These are phyloP conservation scores for Fomitopsis pinicola DNA, from an alignment of 1,284 basidiomycete species.

Conservation along the genomic window DNA sequence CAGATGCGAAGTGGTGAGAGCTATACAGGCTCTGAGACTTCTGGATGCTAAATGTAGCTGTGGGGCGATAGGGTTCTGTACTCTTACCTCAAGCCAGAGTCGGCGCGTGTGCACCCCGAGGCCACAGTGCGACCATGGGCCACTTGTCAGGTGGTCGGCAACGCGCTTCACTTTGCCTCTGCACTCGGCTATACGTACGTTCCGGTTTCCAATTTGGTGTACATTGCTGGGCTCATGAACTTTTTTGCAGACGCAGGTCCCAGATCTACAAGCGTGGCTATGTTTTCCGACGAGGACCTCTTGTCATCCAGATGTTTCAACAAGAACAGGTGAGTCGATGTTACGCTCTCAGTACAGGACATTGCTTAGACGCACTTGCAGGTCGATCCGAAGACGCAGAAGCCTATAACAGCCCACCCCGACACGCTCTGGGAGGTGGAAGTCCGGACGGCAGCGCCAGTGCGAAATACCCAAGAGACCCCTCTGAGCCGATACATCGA, in stretches of 20 bases:
- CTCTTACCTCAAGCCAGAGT: slow-evolving; percentile 76
- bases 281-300: slow-evolving; percentile 59
- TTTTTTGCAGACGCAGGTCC: slow-evolving; percentile 47
- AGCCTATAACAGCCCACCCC: slow-evolving; percentile 65
- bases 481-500: slow-evolving; percentile 60
- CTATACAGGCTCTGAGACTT: slow-evolving; percentile 1
- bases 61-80: slow-evolving; percentile 53
- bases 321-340: slow-evolving; percentile 59
- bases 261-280: slow-evolving; percentile 79
- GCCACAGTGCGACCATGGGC: slow-evolving; percentile 81
- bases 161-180: slow-evolving; percentile 72
- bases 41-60: neutral
- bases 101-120: slow-evolving; percentile 71
- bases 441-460: slow-evolving; percentile 73
- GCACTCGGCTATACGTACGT: slow-evolving; percentile 69
- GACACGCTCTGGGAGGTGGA: slow-evolving; percentile 82
- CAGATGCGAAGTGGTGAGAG: slow-evolving; percentile 55
- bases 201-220: neutral
- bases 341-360: neutral
- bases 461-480: slow-evolving; percentile 66
- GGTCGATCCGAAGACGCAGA: slow-evolving; percentile 68
- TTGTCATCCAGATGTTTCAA: slow-evolving; percentile 78
- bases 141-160: slow-evolving; percentile 68
- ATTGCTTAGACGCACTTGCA: slow-evolving; percentile 17
- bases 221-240: neutral